phyloP scores from a whole-genome alignment of 2,329 filamentous ascomycete species.

The Venturiaceae sp. region DNA sequence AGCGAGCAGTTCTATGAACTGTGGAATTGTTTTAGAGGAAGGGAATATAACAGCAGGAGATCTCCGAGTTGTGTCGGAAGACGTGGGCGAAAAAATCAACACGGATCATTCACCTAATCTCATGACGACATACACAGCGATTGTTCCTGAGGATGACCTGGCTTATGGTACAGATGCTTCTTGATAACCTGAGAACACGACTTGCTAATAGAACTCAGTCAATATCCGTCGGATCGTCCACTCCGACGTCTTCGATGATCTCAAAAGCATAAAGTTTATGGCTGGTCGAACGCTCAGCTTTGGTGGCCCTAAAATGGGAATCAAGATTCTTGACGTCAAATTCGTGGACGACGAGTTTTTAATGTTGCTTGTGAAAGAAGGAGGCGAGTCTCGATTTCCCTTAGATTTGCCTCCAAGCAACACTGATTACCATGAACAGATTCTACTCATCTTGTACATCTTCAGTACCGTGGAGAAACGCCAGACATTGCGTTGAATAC shows the following conservation, averaged over 20 bases:
- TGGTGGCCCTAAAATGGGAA: constrained; percentile 14
- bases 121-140: constrained; percentile 19
- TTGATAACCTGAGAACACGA: background rate
- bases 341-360: constrained; percentile 56
- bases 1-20: constrained; percentile 55
- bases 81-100: constrained; percentile 10
- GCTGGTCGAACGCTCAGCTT: constrained; percentile 45
- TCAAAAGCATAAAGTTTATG: constrained; percentile 18
- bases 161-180: background rate
- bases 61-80: constrained; percentile 47
- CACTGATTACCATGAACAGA: constrained; percentile 10
- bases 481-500: background rate
- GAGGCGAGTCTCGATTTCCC: constrained; percentile 16
- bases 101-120: too few species aligned
- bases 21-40: constrained; percentile 43
- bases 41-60: constrained; percentile 35
- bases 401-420: constrained; percentile 10
- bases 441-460: constrained; percentile 25
- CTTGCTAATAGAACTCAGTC: constrained; percentile 6
- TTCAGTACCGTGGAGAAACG: constrained; percentile 9
- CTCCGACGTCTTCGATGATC: constrained; percentile 29
- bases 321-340: constrained; percentile 51
- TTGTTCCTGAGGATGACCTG: background rate
- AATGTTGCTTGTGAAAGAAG: constrained; percentile 45
- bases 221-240: constrained; percentile 25